Conservation (phyloP, 108 stramenopile species). For the Nitzschia sp. region DNA sequence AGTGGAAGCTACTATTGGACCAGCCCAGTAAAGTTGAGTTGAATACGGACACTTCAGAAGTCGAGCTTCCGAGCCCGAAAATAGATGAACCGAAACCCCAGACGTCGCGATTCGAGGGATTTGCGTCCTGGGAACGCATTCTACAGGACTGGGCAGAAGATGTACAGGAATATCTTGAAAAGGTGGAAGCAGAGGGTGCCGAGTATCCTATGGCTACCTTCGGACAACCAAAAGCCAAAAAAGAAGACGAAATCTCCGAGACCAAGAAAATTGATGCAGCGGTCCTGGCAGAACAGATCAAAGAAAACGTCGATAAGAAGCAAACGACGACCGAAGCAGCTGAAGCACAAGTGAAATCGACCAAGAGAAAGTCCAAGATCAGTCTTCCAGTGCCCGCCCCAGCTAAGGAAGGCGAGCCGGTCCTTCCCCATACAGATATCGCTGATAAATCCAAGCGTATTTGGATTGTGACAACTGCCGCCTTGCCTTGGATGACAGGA, state of each 20-base stretch:
- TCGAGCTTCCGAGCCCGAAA: slow-evolving; percentile 1
- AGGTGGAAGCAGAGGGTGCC: slow-evolving; percentile 39
- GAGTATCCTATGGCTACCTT: slow-evolving; percentile 44
- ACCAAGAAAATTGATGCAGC: neutral
- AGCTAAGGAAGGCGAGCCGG: slow-evolving; percentile 49
- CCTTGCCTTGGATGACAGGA: slow-evolving; percentile 93
- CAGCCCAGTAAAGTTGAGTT: slow-evolving; percentile 27
- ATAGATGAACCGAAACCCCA: neutral
- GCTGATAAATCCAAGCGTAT: slow-evolving; percentile 73
- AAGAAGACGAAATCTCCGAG: neutral
- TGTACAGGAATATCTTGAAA: slow-evolving; percentile 60
- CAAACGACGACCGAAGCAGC: neutral
- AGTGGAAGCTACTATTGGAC: slow-evolving; percentile 64
- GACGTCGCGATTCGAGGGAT: slow-evolving; percentile 69
- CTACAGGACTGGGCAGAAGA: slow-evolving; percentile 82
- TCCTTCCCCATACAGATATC: slow-evolving; percentile 76
- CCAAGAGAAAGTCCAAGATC: slow-evolving; percentile 22
- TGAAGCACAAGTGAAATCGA: neutral
- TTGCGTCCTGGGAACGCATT: slow-evolving; percentile 72
- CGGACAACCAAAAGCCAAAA: slow-evolving; percentile 35
- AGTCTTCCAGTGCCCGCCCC: slow-evolving; percentile 58
- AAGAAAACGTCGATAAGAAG: slow-evolving; percentile 4
- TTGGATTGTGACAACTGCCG: slow-evolving; percentile 88
- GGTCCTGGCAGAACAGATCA: too few relatives aligned
- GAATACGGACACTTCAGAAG: slow-evolving; percentile 14